These are phyloP conservation scores for Sporisorium sorghi DNA, from an alignment of 1,284 basidiomycete species.

Conservation along the genomic window DNA sequence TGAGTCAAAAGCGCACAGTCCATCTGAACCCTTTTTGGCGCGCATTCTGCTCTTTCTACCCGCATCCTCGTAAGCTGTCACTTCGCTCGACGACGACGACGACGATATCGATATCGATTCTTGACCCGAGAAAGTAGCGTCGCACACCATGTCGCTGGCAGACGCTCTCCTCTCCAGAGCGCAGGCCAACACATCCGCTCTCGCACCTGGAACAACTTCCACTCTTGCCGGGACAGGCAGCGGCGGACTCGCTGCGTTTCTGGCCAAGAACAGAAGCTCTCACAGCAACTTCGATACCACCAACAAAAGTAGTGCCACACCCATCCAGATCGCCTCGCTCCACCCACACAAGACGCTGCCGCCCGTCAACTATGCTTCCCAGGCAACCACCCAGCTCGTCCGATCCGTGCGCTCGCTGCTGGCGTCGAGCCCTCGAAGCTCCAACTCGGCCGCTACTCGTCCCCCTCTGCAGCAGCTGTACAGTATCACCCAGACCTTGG, in stretches of 20 bases:
- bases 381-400: constrained; percentile 32
- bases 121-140: not conserved
- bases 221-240: constrained; percentile 1
- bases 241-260: constrained; percentile 42
- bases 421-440: constrained; percentile 10
- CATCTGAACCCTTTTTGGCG: constrained; percentile 10
- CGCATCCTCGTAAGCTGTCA: not conserved
- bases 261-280: constrained; percentile 20
- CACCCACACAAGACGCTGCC: constrained; percentile 24
- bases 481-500: constrained; percentile 28
- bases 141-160: constrained; percentile 30
- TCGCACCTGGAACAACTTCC: not conserved
- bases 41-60: not conserved
- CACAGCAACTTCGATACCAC: not conserved
- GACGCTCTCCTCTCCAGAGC: constrained; percentile 36
- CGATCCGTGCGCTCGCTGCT: constrained; percentile 43
- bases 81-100: not conserved
- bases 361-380: constrained; percentile 32
- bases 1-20: constrained; percentile 17
- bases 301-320: not conserved
- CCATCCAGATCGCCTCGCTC: constrained; percentile 25
- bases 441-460: not conserved
- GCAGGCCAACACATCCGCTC: constrained; percentile 18
- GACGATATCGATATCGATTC: not conserved
- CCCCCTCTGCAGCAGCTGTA: constrained; percentile 47